These are phyloP conservation scores for Kwoniella dejecticola DNA, from an alignment of 768 basidiomycete genomes.

Conservation along the genomic window DNA sequence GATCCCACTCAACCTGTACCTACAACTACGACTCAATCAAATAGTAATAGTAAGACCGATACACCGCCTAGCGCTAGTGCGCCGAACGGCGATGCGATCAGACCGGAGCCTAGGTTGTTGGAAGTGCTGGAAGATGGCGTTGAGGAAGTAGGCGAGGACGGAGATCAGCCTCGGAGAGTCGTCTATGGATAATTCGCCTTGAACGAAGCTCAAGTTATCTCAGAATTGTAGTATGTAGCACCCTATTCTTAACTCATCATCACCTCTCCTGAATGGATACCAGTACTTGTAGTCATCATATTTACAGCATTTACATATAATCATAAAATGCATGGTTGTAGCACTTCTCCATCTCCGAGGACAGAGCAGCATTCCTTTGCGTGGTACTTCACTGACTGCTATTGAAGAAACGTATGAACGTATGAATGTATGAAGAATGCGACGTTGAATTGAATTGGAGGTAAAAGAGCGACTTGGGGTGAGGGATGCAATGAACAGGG, in stretches of 20 bases:
- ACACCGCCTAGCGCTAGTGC: too few species aligned
- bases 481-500: not conserved
- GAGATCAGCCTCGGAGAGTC: constrained; percentile 16
- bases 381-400: too few species aligned
- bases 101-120: constrained; percentile 26
- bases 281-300: constrained; percentile 10
- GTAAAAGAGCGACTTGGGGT: constrained; percentile 4
- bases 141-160: constrained; percentile 20
- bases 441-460: not conserved
- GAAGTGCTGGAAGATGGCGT: constrained; percentile 35
- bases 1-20: constrained; percentile 20
- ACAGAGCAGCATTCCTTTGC: too few species aligned
- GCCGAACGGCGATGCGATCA: not conserved
- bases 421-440: constrained; percentile 6
- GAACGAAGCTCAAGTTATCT: too few species aligned
- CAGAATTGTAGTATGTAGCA: too few species aligned
- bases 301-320: not conserved
- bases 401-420: too few species aligned
- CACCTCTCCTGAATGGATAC: not conserved
- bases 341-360: not conserved
- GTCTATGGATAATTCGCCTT: constrained; percentile 8
- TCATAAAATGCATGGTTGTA: constrained; percentile 6
- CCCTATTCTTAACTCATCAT: too few species aligned
- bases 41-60: too few species aligned
- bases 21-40: not conserved